Evolutionary conservation across 2,329 filamentous ascomycete species (phyloP).

Genomic region (Exophiala dermatitidis): DNA sequence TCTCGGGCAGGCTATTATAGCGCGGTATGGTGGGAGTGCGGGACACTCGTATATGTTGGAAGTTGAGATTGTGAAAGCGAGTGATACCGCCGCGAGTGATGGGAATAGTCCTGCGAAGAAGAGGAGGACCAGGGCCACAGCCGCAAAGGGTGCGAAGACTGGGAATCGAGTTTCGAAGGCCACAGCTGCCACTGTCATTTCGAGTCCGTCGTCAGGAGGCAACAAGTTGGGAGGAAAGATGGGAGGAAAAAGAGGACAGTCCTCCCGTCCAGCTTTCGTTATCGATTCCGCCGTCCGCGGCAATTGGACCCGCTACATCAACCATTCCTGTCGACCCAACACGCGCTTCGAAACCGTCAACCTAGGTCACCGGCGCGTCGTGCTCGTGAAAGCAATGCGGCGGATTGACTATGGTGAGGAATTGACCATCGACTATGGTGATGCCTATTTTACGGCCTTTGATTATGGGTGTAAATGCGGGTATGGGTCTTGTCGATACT

Average conservation of each 20-base stretch:
- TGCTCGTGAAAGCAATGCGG: slow-evolving; percentile 5
- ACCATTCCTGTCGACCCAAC: slow-evolving; percentile 21
- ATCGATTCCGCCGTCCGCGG: slow-evolving; percentile 15
- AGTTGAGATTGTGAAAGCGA: neutral
- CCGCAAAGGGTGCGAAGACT: neutral
- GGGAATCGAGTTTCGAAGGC: too few relatives aligned
- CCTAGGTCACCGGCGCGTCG: slow-evolving; percentile 5
- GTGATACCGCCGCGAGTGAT: neutral
- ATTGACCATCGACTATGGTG: slow-evolving; percentile 20
- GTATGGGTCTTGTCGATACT: neutral
- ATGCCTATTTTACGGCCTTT: slow-evolving; percentile 12
- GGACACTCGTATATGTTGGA: neutral
- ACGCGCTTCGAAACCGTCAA: slow-evolving; percentile 1
- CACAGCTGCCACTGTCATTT: too few relatives aligned
- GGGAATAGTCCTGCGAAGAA: neutral
- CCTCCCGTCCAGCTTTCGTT: neutral
- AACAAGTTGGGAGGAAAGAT: too few relatives aligned
- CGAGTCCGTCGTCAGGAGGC: too few relatives aligned
- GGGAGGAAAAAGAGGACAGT: too few relatives aligned
- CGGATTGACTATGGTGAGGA: slow-evolving; percentile 19
- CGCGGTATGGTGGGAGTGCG: neutral
- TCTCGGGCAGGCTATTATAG: neutral
- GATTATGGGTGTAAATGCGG: slow-evolving; percentile 16
- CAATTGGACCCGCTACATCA: slow-evolving; percentile 26
- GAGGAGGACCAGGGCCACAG: neutral